Evolutionary conservation across 1,284 basidiomycete species (phyloP).

Genomic region (Apiotrichum veenhuisii): DNA sequence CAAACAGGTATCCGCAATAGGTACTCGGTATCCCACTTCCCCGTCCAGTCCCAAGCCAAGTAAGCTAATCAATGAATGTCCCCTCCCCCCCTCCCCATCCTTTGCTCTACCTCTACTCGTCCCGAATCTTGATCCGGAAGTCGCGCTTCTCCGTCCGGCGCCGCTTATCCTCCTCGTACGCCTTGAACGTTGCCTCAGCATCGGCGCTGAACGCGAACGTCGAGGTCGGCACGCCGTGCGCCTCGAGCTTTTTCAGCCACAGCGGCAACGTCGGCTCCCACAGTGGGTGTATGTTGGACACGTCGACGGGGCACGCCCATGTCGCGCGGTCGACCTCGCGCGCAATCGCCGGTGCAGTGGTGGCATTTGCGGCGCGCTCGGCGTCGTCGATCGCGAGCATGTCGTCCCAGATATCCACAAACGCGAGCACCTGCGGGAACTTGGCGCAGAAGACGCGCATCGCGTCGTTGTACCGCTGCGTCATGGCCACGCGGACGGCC

Average conservation of each 20-base stretch:
- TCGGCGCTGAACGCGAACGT: constrained; percentile 32
- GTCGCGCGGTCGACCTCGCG: constrained; percentile 31
- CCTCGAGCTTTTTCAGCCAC: constrained; percentile 33
- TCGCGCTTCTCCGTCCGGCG: constrained; percentile 16
- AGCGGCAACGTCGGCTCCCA: constrained; percentile 47
- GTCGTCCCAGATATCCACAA: constrained; percentile 34
- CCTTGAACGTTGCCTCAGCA: constrained; percentile 41
- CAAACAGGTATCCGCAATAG: too few relatives aligned
- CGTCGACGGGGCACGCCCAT: constrained; percentile 43
- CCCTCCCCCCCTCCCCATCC: too few relatives aligned
- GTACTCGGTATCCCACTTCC: too few relatives aligned
- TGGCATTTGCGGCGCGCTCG: constrained; percentile 10
- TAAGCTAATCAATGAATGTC: too few relatives aligned
- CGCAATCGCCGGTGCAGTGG: not conserved
- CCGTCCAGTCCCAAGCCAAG: too few relatives aligned
- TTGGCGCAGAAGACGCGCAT: constrained; percentile 31
- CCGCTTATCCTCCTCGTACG: constrained; percentile 43
- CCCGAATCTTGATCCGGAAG: constrained; percentile 28
- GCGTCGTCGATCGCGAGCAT: constrained; percentile 25
- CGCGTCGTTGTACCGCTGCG: constrained; percentile 31
- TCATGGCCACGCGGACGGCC: constrained; percentile 38
- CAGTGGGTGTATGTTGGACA: constrained; percentile 43
- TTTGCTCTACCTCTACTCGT: too few relatives aligned
- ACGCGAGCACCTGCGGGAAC: constrained; percentile 30
- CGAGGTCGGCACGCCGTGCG: constrained; percentile 29